phyloP scores from a whole-genome alignment of 1,284 basidiomycete species.

The Marasmius sp. region DNA sequence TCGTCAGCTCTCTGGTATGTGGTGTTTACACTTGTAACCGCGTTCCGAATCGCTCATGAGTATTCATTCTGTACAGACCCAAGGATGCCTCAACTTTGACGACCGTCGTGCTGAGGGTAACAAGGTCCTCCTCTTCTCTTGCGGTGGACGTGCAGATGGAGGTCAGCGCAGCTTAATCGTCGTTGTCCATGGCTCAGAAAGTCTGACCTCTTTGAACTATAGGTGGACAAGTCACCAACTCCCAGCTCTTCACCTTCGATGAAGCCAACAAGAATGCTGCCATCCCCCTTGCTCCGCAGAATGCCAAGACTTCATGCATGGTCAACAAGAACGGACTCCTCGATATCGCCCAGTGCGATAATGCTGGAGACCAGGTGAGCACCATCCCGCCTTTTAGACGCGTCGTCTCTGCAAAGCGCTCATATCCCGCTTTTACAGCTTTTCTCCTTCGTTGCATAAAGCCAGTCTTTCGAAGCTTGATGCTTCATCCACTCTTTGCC shows the following conservation, averaged over 20 bases:
- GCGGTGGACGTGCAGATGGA: slow-evolving; percentile 20
- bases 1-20: slow-evolving; percentile 15
- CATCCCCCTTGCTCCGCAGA: slow-evolving; percentile 11
- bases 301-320: slow-evolving; percentile 9
- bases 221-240: slow-evolving; percentile 16
- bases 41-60: not conserved
- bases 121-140: slow-evolving; percentile 19
- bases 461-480: not conserved
- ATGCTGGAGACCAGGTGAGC: slow-evolving; percentile 7
- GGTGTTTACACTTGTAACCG: not conserved
- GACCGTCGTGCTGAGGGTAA: slow-evolving; percentile 17
- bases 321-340: slow-evolving; percentile 13
- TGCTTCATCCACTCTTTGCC: not conserved
- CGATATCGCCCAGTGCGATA: slow-evolving; percentile 9
- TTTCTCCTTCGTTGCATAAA: slow-evolving; percentile 1
- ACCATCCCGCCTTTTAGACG: not conserved
- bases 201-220: not conserved
- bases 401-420: not conserved
- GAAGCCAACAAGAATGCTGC: slow-evolving; percentile 1
- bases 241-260: slow-evolving; percentile 17
- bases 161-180: slow-evolving; percentile 2
- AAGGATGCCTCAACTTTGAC: slow-evolving; percentile 19
- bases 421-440: not conserved
- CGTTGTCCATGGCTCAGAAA: not conserved
- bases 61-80: slow-evolving; percentile 5